A percentile compares a stretch with the other conserved stretches of the same genome.
phyloP scores from a whole-genome alignment of 805 yeast species.

The Candida rishiriensis region DNA sequence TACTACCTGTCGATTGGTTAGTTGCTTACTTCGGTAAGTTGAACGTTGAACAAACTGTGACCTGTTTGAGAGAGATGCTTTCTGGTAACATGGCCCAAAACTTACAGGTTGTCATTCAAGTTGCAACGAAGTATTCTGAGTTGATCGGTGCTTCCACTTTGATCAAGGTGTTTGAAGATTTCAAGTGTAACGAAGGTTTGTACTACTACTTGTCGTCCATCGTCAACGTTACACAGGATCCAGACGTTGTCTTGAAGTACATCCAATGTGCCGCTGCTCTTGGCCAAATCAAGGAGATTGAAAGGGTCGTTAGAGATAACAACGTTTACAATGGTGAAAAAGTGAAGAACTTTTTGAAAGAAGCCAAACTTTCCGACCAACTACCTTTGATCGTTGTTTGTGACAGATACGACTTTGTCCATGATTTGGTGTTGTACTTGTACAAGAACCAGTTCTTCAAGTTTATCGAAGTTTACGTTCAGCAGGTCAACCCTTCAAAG shows the following conservation, averaged over 20 bases:
- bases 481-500: conserved; percentile 92
- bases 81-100: conserved; percentile 76
- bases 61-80: conserved; percentile 83
- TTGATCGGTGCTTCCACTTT: conserved; percentile 81
- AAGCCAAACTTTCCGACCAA: conserved; percentile 90
- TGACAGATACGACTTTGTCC: conserved; percentile 86
- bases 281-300: conserved; percentile 90
- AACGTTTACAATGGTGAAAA: conserved; percentile 94
- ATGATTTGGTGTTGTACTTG: conserved; percentile 86
- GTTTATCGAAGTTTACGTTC: conserved; percentile 96
- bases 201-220: conserved; percentile 91
- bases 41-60: conserved; percentile 88
- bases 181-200: conserved; percentile 86
- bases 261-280: conserved; percentile 90
- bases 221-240: conserved; percentile 89
- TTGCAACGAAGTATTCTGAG: conserved; percentile 94
- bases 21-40: conserved; percentile 88
- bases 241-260: conserved; percentile 93
- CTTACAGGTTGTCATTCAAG: conserved; percentile 90
- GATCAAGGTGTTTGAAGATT: conserved; percentile 90
- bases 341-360: conserved; percentile 95
- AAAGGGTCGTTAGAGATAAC: conserved; percentile 92
- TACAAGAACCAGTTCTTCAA: conserved; percentile 95
- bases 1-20: conserved; percentile 89
- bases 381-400: conserved; percentile 94